Base-by-base conservation (phyloP, 1,139 yeast species). In the Candida sp. region DNA sequence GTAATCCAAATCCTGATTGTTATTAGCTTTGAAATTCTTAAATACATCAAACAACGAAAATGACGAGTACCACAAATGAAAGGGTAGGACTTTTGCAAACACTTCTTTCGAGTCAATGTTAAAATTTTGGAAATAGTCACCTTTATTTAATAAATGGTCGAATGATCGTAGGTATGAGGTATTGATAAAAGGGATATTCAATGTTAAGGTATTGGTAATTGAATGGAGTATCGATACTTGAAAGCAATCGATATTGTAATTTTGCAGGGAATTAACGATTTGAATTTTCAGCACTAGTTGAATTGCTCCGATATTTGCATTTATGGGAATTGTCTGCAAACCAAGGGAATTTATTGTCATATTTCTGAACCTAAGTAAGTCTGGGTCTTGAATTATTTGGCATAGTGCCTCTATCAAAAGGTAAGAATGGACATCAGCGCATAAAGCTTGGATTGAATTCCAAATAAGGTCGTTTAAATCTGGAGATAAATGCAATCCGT, bases 251-350 rank as follows among this genome's bases (percentile, higher is more conserved):
- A 57, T 43, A 5, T 52, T 49, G 9, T 49, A 46, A 8, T 50
- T 47, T 22, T 54, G 53, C 2, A 51, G 36, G 4, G 60, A 50
- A 33, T 54, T 49, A 3, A 50, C 41, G 3, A 60, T 41, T 19
- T 58, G 57, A 9, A 66, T 45, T 39, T 47, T 49, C 43, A 60
- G 58, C 11, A 66, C 46, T 5, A 66, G 42, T 41, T 60, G 60
- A n/a, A 66, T 71, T 0, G 85, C 77, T 1, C 87, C 87, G 21
- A 75, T 55, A 46, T 79, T 68, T 12, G 79, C 66, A 47, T 68
- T 68, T 5, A 73, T 36, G 1, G 52, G 41, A 3, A 48, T 38
- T 34, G 42, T 45, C 21, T 43, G 46, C 9, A 48, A 44, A 22
- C 46, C 47, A 5, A 37, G n/a, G 6, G 29, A n/a, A 29, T 37